These are phyloP conservation scores for Mariannaea elegans DNA, from an alignment of 2,329 filamentous ascomycete species.

Conservation along the genomic window DNA sequence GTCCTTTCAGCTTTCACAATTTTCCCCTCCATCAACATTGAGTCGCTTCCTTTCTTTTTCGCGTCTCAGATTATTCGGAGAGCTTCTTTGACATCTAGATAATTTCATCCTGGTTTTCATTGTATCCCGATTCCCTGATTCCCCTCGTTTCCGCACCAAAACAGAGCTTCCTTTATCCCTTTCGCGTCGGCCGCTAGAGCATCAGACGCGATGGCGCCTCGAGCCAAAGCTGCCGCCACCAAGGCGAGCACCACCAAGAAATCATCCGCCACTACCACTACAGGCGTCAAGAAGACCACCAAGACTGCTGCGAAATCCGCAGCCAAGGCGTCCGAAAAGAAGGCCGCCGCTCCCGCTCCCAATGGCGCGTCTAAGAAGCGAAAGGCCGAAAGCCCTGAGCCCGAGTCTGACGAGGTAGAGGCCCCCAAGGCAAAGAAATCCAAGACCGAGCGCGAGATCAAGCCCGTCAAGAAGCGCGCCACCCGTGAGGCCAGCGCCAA, in stretches of 20 bases:
- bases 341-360: slow-evolving; percentile 28
- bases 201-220: slow-evolving; percentile 44
- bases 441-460: slow-evolving; percentile 38
- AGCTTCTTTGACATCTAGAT: not conserved
- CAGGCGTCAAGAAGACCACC: slow-evolving; percentile 34
- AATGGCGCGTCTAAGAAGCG: slow-evolving; percentile 42
- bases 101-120: not conserved
- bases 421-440: slow-evolving; percentile 41
- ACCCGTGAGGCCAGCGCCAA: slow-evolving; percentile 32
- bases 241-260: slow-evolving; percentile 41
- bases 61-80: not conserved
- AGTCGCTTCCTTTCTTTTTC: not conserved
- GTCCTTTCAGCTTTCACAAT: slow-evolving; percentile 13
- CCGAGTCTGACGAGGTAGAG: slow-evolving; percentile 42
- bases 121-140: not conserved
- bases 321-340: slow-evolving; percentile 27
- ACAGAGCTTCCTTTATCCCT: not conserved
- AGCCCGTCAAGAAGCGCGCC: slow-evolving; percentile 40
- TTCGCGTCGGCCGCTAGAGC: slow-evolving; percentile 16
- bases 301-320: slow-evolving; percentile 34
- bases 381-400: slow-evolving; percentile 41
- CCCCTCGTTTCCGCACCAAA: slow-evolving; percentile 2
- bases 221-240: slow-evolving; percentile 38
- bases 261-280: slow-evolving; percentile 30
- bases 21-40: slow-evolving; percentile 25